Conservation (phyloP, 2,329 filamentous ascomycete species). For the Xylariaceae sp. region DNA sequence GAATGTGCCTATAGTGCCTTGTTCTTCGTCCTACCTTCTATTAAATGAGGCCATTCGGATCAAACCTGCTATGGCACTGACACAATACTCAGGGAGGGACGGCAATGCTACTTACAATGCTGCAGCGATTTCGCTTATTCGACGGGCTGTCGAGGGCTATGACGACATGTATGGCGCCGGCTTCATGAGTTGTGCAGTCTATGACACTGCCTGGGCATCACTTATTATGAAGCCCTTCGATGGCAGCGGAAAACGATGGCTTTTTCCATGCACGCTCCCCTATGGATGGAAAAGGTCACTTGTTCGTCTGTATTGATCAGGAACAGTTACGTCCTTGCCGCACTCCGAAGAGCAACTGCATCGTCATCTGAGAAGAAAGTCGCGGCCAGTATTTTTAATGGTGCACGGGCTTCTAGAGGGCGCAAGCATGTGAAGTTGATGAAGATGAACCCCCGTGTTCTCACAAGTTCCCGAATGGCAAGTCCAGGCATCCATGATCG, state of each 20-base stretch:
- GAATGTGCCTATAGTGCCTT: too few species aligned
- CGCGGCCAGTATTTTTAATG: constrained; percentile 4
- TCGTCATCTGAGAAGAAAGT: background rate
- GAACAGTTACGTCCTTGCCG: background rate
- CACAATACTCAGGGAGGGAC: too few species aligned
- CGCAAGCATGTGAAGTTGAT: constrained; percentile 6
- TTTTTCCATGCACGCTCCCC: constrained; percentile 1
- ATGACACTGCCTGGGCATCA: background rate
- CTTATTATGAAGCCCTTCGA: background rate
- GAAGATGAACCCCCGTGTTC: too few species aligned
- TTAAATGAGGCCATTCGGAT: too few species aligned
- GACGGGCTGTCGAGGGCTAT: too few species aligned
- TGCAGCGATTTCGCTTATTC: too few species aligned
- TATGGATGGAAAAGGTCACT: constrained; percentile 17
- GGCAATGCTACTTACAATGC: too few species aligned
- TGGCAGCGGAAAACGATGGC: background rate
- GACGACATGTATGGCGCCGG: background rate
- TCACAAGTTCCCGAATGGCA: too few species aligned
- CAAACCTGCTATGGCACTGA: too few species aligned
- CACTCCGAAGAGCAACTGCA: background rate
- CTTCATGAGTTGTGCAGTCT: background rate
- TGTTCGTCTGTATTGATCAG: background rate
- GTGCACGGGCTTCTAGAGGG: background rate
- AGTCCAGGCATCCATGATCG: constrained; percentile 20
- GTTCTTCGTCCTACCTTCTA: too few species aligned